Evolutionary conservation across 2,329 filamentous ascomycete genomes (phyloP), one percentile per base, ranked within the genome.

Genomic region (Colletotrichum scovillei): DNA sequence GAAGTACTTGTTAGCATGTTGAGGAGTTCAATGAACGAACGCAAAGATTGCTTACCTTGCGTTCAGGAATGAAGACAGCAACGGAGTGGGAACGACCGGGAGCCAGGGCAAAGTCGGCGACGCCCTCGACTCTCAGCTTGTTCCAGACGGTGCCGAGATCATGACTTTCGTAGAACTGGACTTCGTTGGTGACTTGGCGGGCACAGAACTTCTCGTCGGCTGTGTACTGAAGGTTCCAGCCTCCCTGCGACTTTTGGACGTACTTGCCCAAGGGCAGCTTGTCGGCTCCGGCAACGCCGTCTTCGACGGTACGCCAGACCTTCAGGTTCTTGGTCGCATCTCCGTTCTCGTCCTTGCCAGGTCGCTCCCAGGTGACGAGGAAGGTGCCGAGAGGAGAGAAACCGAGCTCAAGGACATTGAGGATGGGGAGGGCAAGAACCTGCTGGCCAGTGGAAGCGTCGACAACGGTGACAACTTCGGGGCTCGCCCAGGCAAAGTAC

Each of bases 171-270:
- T 96, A 98, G 84, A 99, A 98, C 80, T 98, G 97, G 69, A 99
- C 94, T 87, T 98, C 95, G 82, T 99, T 99, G 83, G 94, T 98
- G 79, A 98, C 96, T 75, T 92, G 89, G 77, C 97, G 95, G 76
- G 96, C 97, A 83, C 96, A 98, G 83, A 94, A 96, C 82, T 92
- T 91, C 88, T 99, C 97, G 81, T 99, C 97, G 72, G 91, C 90
- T 35, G 95, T 98, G 84, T 98, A 99, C 85, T 98, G 96, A 81
- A 99, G 88, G 82, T 98, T 98, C 96, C 96, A 98, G 80, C 95
- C 94, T 58, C 93, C 94, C 87, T 97, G 95, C 76, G 92, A 93
- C 88, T 98, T 98, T 84, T 99, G 97, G 77, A 99, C 97, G 82
- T 97, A 99, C 79, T 92, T 90, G 76, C 95, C 96, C 58, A 98